Percentiles rank a stretch among this genome's conserved stretches.
Conservation (phyloP, 371 early-diverging fungal genomes). For the Mucor saturninus region DNA sequence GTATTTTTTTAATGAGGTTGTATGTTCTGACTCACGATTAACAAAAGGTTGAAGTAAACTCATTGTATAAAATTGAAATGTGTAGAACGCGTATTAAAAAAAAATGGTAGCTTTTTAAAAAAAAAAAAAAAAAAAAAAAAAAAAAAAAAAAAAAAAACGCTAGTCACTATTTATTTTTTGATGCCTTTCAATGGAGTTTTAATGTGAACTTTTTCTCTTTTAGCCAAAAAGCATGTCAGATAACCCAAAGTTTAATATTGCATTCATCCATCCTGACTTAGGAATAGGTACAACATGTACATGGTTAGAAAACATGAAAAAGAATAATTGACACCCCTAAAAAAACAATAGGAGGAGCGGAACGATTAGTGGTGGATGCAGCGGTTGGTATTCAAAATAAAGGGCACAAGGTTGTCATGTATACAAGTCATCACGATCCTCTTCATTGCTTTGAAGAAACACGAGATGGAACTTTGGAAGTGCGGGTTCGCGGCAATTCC, state of each 20-base stretch:
- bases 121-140: neutral
- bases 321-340: no score
- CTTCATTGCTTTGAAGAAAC: constrained; percentile 94
- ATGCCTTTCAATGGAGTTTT: neutral
- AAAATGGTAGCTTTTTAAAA: neutral
- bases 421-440: constrained; percentile 90
- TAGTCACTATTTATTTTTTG: constrained; percentile 2
- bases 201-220: constrained; percentile 1
- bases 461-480: constrained; percentile 82
- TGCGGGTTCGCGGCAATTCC: constrained; percentile 76
- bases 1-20: no score
- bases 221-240: constrained; percentile 12
- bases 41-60: constrained; percentile 47
- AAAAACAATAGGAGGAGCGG: constrained; percentile 82
- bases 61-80: constrained; percentile 14
- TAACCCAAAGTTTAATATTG: constrained; percentile 47
- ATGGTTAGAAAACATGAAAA: no score
- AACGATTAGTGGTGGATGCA: constrained; percentile 94
- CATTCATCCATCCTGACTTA: constrained; percentile 91
- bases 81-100: constrained; percentile 6
- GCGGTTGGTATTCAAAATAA: constrained; percentile 79
- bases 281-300: constrained; percentile 71
- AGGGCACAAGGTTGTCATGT: constrained; percentile 84
- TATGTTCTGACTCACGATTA: constrained; percentile 24
- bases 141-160: constrained; percentile 2